Conservation (phyloP, 1,284 basidiomycete species). For the Cryptococcus wingfieldii region DNA sequence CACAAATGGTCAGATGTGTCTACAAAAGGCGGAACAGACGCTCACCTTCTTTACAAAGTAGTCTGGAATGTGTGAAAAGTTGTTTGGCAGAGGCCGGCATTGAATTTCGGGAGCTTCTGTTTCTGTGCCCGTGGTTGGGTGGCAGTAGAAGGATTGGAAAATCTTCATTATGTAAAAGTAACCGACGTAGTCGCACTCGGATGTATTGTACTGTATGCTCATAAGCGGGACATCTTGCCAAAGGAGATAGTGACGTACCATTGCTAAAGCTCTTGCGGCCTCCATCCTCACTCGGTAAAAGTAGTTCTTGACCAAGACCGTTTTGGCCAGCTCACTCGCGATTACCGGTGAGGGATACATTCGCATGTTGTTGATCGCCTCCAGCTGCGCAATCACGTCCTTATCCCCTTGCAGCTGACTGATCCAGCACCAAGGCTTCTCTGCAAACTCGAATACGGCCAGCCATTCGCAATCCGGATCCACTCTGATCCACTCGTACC, state of each 20-base stretch:
- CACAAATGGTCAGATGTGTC: background rate
- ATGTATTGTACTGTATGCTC: conserved; percentile 28
- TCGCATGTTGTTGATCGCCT: conserved; percentile 80
- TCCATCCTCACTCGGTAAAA: conserved; percentile 97
- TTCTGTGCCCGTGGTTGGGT: conserved; percentile 71
- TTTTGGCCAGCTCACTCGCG: conserved; percentile 85
- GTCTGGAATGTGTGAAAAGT: conserved; percentile 85
- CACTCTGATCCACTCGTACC: conserved; percentile 98
- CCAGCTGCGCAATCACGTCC: conserved; percentile 95
- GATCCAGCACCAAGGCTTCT: conserved; percentile 99
- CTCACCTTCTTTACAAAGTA: conserved; percentile 90
- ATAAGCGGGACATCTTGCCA: background rate
- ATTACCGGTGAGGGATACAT: conserved; percentile 81
- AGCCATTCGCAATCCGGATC: conserved; percentile 99
- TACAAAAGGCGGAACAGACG: background rate
- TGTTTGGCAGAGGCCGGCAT: conserved; percentile 86
- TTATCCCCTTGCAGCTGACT: conserved; percentile 92
- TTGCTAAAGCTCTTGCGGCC: conserved; percentile 79
- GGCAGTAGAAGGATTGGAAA: conserved; percentile 82
- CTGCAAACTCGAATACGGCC: conserved; percentile 82
- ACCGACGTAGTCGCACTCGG: conserved; percentile 58
- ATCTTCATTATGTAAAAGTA: conserved; percentile 95
- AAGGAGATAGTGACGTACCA: conserved; percentile 55
- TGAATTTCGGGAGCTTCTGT: conserved; percentile 76
- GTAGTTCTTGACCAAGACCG: conserved; percentile 91